Evolutionary conservation across 1,284 basidiomycete genomes (phyloP), one percentile per base, ranked within the genome.

Genomic region (Volvariella volvacea): DNA sequence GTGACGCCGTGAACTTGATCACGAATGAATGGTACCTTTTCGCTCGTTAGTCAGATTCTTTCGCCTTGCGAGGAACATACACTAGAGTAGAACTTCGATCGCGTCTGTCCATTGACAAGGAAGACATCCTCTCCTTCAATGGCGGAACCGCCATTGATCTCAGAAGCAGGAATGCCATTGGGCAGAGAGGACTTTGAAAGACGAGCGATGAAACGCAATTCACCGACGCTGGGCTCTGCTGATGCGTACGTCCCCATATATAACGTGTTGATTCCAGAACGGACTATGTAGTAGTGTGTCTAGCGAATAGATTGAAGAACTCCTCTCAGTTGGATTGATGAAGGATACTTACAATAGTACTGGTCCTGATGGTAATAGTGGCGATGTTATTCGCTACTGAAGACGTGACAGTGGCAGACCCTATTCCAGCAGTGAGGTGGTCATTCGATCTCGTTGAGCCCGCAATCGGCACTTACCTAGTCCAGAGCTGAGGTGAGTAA

Each of bases 101-200:
- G 64, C 1, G 71, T 74, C 51, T 73, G 65, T 2, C 71, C 70
- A 45, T 69, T 63, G 33, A 72, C 47, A 15, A 59, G 36, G 56
- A 61, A 73, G 10, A 74, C 71, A 50, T 75, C 72, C 1, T 63
- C 61, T 7, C 71, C 71, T 55, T 73, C 71, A 36, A 74, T 67
- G 10, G 64, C 64, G 19, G 63, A 60, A 3, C 65, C 66, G 17
- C 66, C 68, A 14, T 65, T 55, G 4, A 71, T 53, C 15, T 68
- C 65, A 4, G 68, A 56, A 31, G 51, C 51, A 2, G 58, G 51
- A 17, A 60, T 52, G 9, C 72, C 71, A 48, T 67, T 70, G 3
- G 70, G 66, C 3, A 73, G 51, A 3, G 60, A 55, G 3, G 66
- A 57, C 44, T 66, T 68, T n/a, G 59, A 64, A 21, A 75, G 61